phyloP scores from a whole-genome alignment of 129 eudicot genomes.

The Deinandra increscens region DNA sequence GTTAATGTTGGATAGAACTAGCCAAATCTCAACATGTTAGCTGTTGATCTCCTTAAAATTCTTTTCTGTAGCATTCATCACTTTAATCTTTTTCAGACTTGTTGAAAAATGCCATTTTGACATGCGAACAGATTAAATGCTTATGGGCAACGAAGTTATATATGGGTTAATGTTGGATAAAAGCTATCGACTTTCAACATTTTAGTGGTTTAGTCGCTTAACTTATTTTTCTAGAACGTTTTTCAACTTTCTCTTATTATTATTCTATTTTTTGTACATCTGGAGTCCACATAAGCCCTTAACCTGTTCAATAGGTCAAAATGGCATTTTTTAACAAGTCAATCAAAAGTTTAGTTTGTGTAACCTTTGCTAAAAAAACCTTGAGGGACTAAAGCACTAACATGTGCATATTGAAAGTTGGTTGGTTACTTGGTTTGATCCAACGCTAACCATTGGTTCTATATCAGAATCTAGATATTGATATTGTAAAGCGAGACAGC shows the following conservation, averaged over 20 bases:
- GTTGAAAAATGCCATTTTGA: slow-evolving; percentile 6
- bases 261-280: background rate
- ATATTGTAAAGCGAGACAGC: slow-evolving; percentile 7
- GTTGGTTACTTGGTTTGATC: background rate
- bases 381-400: background rate
- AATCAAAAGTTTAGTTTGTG: background rate
- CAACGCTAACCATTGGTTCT: background rate
- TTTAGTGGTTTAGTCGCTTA: background rate
- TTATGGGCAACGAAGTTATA: background rate
- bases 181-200: background rate
- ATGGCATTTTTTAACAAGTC: background rate
- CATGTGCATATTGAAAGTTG: background rate
- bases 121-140: background rate
- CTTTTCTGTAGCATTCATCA: background rate
- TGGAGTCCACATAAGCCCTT: background rate
- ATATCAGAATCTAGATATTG: background rate
- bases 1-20: background rate
- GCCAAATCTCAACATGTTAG: background rate
- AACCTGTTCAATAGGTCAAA: slow-evolving; percentile 1
- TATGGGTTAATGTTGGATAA: background rate
- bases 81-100: background rate
- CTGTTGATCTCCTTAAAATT: background rate
- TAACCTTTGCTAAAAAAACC: background rate
- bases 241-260: background rate
- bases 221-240: background rate